A percentile compares a stretch with the other conserved stretches of the same genome.
Evolutionary conservation across 2,329 filamentous ascomycete species (phyloP).

Genomic region (Monascus ruber): DNA sequence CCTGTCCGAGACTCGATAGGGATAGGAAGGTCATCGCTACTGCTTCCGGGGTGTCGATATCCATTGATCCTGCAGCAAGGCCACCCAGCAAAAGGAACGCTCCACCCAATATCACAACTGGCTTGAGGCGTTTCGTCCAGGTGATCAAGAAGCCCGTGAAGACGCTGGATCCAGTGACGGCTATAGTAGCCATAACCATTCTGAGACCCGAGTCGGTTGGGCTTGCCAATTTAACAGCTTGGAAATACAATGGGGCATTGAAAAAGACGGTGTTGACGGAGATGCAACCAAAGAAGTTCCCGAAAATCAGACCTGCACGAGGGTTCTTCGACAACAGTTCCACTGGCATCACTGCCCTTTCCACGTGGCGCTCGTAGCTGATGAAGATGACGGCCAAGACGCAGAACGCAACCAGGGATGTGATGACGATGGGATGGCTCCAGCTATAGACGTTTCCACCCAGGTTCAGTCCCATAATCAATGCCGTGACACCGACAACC

Average conservation of each 20-base stretch:
- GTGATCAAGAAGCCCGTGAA: constrained; percentile 53
- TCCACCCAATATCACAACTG: constrained; percentile 44
- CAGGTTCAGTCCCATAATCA: constrained; percentile 42
- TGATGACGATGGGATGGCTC: constrained; percentile 39
- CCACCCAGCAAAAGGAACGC: constrained; percentile 41
- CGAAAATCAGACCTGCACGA: constrained; percentile 39
- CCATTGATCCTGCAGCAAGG: constrained; percentile 39
- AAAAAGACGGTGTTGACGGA: constrained; percentile 51
- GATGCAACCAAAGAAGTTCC: constrained; percentile 41
- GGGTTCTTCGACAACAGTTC: constrained; percentile 36
- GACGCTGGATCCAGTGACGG: constrained; percentile 44
- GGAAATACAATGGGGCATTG: constrained; percentile 64
- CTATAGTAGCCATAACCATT: constrained; percentile 53
- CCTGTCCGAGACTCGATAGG: constrained; percentile 47
- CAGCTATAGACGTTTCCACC: constrained; percentile 43
- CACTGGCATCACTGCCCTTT: constrained; percentile 40
- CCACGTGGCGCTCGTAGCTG: constrained; percentile 31
- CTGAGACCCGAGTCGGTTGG: constrained; percentile 63
- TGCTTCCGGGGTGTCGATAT: constrained; percentile 39
- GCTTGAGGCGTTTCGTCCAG: constrained; percentile 48
- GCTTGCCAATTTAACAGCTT: constrained; percentile 58
- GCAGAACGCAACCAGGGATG: constrained; percentile 32
- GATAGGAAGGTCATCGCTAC: constrained; percentile 48
- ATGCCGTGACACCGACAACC: constrained; percentile 34
- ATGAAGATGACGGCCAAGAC: constrained; percentile 30